phyloP scores from a whole-genome alignment of 2,329 filamentous ascomycete species.

The Cordyceps pruinosa region DNA sequence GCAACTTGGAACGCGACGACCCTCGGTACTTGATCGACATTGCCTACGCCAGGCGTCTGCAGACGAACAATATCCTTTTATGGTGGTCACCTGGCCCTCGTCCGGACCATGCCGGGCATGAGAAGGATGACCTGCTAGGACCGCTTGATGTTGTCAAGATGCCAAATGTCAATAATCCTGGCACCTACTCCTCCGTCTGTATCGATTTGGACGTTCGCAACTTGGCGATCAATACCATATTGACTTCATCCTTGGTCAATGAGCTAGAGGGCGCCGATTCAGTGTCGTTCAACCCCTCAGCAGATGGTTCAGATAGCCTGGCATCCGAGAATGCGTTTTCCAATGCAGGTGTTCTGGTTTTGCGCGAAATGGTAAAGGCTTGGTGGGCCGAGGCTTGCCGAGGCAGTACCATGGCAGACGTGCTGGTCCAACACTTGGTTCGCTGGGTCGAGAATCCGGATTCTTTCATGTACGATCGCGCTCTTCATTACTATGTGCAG shows the following conservation, averaged over 20 bases:
- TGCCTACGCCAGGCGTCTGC: conserved; percentile 82
- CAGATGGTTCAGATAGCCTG: conserved; percentile 44
- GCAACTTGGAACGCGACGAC: conserved; percentile 91
- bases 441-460: conserved; percentile 93
- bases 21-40: conserved; percentile 93
- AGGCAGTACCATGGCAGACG: conserved; percentile 89
- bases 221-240: conserved; percentile 92
- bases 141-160: conserved; percentile 82
- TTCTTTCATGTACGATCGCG: conserved; percentile 91
- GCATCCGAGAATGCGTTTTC: conserved; percentile 87
- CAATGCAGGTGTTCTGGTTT: conserved; percentile 80
- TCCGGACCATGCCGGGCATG: conserved; percentile 92
- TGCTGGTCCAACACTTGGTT: conserved; percentile 94
- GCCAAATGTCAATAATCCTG: conserved; percentile 88
- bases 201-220: conserved; percentile 93
- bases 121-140: conserved; percentile 81
- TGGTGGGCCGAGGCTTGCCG: conserved; percentile 96
- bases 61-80: conserved; percentile 85
- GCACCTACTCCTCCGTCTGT: conserved; percentile 91
- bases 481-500: conserved; percentile 93
- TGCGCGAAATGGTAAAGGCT: conserved; percentile 95
- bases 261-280: conserved; percentile 88
- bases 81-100: conserved; percentile 91
- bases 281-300: conserved; percentile 64
- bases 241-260: conserved; percentile 94